A percentile compares a stretch with the other conserved stretches of the same genome.
Conservation (phyloP, 345 rosid species). For the Anastatica hierochuntica region DNA sequence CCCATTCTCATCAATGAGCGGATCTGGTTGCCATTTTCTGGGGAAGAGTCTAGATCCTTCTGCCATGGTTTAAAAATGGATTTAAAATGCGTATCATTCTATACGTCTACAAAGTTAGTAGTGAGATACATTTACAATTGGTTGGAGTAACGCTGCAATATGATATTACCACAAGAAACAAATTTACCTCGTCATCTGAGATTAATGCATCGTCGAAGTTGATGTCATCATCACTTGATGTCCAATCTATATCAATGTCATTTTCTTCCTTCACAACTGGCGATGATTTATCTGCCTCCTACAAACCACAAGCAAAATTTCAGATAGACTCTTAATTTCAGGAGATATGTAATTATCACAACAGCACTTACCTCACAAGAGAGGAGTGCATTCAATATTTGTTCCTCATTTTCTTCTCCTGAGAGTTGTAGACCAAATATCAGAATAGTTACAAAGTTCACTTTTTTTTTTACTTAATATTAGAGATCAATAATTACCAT, state of each 20-base stretch:
- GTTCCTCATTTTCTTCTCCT: conserved; percentile 52
- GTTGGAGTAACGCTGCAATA: neutral
- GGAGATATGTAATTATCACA: neutral
- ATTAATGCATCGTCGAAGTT: conserved; percentile 40
- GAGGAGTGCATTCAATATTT: conserved; percentile 50
- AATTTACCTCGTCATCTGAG: conserved; percentile 56
- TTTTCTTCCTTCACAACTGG: conserved; percentile 28
- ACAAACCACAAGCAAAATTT: conserved; percentile 17
- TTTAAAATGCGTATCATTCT: neutral
- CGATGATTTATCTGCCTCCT: conserved; percentile 51
- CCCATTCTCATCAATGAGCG: conserved; percentile 54
- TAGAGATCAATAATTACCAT: conserved; percentile 33
- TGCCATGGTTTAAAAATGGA: conserved; percentile 30
- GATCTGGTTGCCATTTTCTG: conserved; percentile 26
- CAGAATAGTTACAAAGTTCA: neutral
- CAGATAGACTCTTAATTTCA: neutral
- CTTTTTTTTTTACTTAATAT: neutral
- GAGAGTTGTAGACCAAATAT: conserved; percentile 9
- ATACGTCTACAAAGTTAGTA: neutral
- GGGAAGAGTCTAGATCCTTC: conserved; percentile 25
- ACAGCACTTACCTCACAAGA: conserved; percentile 36
- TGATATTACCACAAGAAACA: neutral
- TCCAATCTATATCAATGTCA: conserved; percentile 27
- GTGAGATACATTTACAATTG: neutral
- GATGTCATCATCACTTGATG: conserved; percentile 43